Evolutionary conservation across 768 basidiomycete genomes (phyloP), one percentile per base, ranked within the genome.

Genomic region (Trametes cinnabarina): DNA sequence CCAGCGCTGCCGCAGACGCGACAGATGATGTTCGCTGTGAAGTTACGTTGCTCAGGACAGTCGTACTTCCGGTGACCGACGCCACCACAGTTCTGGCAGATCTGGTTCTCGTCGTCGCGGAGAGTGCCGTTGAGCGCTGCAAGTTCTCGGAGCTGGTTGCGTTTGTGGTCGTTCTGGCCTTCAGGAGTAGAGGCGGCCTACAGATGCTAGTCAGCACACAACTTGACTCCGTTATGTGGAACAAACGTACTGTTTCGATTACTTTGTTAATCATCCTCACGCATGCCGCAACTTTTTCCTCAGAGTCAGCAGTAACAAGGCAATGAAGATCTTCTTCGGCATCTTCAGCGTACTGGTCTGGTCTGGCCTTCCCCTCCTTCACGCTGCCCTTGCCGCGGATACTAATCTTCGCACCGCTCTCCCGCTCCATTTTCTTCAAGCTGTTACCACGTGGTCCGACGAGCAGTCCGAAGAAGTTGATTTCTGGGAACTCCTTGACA

Each of bases 241-340:
- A 30, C 20, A 3, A 9, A 79, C 87, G 71, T 67, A 96, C 96
- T 28, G 96, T 98, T 76, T 98, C 97, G 61, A 99, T 99, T 60
- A 99, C 97, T 71, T 74, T 89, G 75, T 99, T 98, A 70, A 99
- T 99, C 82, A 98, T 80, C 68, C 81, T 91, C 30, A 98, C 97
- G 71, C 97, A 99, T 12, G 80, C 76, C 65, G 83, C 79, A 63
- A 99, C 97, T 73, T 96, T 96, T 39, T 94, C 94, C 53, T 95
- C 90, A 44, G 87, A 77, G 55, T 99, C 97, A 71, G 84, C 95
- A 72, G 92, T 88, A 70, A 99, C 88, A 55, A 98, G 86, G 78
- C 97, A 98, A 73, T 99, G 97, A 60, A 99, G 83, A 74, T 98
- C 97, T 75, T 99, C 97, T 73, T 98, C 95, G 67, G 94, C 94